Evolutionary conservation across 106 monocot genomes (phyloP), one percentile per base, ranked within the genome.

Genomic region (Apostasia shenzhenica): DNA sequence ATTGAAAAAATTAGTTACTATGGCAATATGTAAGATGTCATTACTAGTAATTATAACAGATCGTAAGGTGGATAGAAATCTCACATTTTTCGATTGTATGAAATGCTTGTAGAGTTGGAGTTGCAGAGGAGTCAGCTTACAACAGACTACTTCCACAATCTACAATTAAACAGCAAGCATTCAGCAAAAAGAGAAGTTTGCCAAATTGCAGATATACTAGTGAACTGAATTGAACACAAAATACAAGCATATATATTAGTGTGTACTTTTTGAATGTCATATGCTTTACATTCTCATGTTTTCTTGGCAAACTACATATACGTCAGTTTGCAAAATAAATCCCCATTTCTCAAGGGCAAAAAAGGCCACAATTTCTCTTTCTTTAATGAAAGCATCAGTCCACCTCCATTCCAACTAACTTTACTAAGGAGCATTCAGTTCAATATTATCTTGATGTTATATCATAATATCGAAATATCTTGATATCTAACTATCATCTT

Each of bases 61-160:
- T 57, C 2, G 26, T 1, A 64, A 70, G 7, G 2, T 67, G 39
- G 26, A 14, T 62, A 72, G 7, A 65, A 62, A 49, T 54, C 89
- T 83, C 53, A 99, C 97, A 83, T 99, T 90, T 87, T 92, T 99
- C 4, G 97, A 99, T 62, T 92, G 82, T 77, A 99, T 77, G 75
- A 99, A 99, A 81, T 92, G 97, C 13, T 76, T 83, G 61, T 99
- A 99, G 43, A 99, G 75, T 64, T 84, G 73, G 8, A 87, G 64
- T 46, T 99, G 97, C 57, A 99, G 77, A 78, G 84, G 69, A 67
- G 87, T 92, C 78, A 99, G 69, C 79, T 85, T 92, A 83, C 97
- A 99, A 73, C 97, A 92, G 46, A 99, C 90, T 42, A 99, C 92
- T 81, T 99, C 89, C 65, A 92, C 81, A 42, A 99, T 99, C 97